These are phyloP conservation scores for Rutstroemia sp. DNA, from an alignment of 2,329 filamentous ascomycete species.

Conservation along the genomic window DNA sequence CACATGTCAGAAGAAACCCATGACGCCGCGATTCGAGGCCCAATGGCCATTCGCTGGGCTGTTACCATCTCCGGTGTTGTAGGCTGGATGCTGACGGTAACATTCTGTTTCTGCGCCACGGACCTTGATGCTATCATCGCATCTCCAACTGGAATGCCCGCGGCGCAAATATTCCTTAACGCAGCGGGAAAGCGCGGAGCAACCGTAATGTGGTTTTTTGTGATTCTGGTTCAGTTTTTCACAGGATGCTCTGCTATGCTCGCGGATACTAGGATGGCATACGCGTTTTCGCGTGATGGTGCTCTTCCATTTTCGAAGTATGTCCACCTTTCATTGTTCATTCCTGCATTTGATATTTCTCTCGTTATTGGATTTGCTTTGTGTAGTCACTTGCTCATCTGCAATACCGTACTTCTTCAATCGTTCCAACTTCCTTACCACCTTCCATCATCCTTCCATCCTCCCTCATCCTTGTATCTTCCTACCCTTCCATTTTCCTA, in stretches of 20 bases:
- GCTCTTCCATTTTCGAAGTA: conserved; percentile 53
- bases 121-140: conserved; percentile 49
- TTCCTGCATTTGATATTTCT: no score
- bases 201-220: conserved; percentile 53
- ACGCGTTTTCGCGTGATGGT: conserved; percentile 52
- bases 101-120: conserved; percentile 54
- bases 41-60: conserved; percentile 50
- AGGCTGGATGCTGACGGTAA: conserved; percentile 57
- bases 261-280: conserved; percentile 55
- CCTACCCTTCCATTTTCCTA: neutral
- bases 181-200: conserved; percentile 50
- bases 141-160: conserved; percentile 52
- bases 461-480: no score
- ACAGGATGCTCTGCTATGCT: conserved; percentile 56
- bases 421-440: no score
- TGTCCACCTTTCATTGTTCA: conserved; percentile 9
- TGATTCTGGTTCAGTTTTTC: conserved; percentile 58
- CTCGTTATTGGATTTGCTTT: no score
- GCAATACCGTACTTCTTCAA: no score
- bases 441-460: no score
- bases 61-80: conserved; percentile 52
- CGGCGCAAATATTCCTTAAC: conserved; percentile 53
- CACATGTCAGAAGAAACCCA: conserved; percentile 64
- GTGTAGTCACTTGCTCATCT: no score
- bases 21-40: conserved; percentile 52